Evolutionary conservation across 495 filamentous ascomycete species (phyloP).

Genomic region (Tetracladium setigerum): DNA sequence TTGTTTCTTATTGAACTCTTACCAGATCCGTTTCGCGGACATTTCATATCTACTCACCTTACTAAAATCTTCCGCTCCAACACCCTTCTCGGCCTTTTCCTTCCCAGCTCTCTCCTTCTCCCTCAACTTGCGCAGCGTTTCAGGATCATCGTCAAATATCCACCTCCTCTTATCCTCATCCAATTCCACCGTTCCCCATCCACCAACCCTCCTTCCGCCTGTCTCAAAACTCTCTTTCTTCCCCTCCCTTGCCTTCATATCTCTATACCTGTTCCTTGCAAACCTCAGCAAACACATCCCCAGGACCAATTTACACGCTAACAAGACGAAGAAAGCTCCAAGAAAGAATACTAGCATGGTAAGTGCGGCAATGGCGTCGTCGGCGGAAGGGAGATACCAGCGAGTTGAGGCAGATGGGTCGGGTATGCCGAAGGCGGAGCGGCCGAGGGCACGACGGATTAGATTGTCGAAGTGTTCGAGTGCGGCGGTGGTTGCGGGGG

Average conservation of each 20-base stretch:
- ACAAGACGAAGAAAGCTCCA: conserved; percentile 65
- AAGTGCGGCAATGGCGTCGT: conserved; percentile 59
- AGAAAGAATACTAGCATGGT: conserved; percentile 78
- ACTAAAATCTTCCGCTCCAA: conserved; percentile 50
- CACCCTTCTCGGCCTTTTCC: conserved; percentile 48
- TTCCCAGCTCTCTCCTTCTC: conserved; percentile 55
- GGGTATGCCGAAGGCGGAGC: conserved; percentile 50
- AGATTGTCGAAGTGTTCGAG: conserved; percentile 69
- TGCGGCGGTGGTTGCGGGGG: conserved; percentile 62
- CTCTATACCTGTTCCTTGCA: conserved; percentile 65
- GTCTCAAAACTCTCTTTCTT: conserved; percentile 57
- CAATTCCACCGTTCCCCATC: conserved; percentile 78
- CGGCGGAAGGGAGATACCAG: conserved; percentile 38
- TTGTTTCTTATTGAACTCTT: neutral
- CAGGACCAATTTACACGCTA: conserved; percentile 75
- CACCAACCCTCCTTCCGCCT: conserved; percentile 65
- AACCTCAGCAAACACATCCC: conserved; percentile 75
- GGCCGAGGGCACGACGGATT: conserved; percentile 62
- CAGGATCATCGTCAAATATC: conserved; percentile 83
- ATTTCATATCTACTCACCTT: conserved; percentile 81
- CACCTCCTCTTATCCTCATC: conserved; percentile 77
- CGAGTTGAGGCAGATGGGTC: conserved; percentile 31
- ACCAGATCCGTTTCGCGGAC: conserved; percentile 94
- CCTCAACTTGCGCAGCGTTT: conserved; percentile 56
- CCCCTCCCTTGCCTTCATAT: conserved; percentile 69